Conservation (phyloP, 306 rosid genomes). For the Prunus fruticosa region DNA sequence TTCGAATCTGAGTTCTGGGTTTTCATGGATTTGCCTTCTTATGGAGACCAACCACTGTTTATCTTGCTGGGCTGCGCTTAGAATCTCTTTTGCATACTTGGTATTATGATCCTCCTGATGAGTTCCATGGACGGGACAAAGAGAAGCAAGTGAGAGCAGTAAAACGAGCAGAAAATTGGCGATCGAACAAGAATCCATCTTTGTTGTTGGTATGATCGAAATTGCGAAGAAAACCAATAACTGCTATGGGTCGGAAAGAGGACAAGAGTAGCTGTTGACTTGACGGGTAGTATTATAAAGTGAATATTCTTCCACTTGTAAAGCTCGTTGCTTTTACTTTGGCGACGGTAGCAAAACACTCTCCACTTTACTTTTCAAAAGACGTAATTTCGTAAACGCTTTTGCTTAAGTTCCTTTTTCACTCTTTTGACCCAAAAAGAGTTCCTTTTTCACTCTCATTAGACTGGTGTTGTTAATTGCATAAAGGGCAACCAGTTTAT, state of each 20-base stretch:
- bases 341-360: no score
- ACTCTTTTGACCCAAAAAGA: no score
- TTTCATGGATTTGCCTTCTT: constrained; percentile 62
- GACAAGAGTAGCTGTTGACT: neutral
- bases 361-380: no score
- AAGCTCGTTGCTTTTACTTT: no score
- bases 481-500: no score
- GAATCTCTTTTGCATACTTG: constrained; percentile 37
- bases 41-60: constrained; percentile 57
- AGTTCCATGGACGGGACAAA: constrained; percentile 5
- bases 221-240: neutral
- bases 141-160: constrained; percentile 15
- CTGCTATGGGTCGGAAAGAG: neutral
- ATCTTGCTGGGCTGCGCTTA: constrained; percentile 40
- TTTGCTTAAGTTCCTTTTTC: no score
- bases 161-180: constrained; percentile 5
- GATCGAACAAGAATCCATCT: constrained; percentile 20
- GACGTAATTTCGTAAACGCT: no score
- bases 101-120: constrained; percentile 1
- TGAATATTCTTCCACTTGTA: neutral
- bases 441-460: neutral
- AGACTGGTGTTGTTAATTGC: neutral
- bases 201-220: neutral
- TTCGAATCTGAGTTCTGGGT: constrained; percentile 67
- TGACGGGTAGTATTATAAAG: neutral